Conservation (phyloP, 345 rosid species). For the Lumnitzera racemosa region DNA sequence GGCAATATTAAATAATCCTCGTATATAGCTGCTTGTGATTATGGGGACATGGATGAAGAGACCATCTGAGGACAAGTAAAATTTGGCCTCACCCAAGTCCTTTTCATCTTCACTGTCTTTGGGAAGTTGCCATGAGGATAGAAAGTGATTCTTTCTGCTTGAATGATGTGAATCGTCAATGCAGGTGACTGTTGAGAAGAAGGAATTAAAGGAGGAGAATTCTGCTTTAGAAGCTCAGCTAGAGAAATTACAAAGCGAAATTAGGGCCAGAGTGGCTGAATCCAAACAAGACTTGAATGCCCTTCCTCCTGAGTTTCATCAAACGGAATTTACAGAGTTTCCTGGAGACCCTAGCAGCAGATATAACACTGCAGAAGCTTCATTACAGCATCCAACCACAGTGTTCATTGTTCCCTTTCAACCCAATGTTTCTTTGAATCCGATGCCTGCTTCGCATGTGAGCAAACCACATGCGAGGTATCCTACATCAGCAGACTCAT, state of each 20-base stretch:
- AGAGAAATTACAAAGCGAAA: constrained; percentile 38
- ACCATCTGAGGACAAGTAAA: too few species aligned
- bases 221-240: constrained; percentile 59
- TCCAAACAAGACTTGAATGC: constrained; percentile 56
- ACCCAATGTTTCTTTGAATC: constrained; percentile 37
- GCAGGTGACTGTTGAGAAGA: constrained; percentile 73
- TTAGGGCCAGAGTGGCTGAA: constrained; percentile 31
- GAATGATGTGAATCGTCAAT: neutral
- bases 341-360: constrained; percentile 11
- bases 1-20: too few species aligned
- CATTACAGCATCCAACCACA: constrained; percentile 42
- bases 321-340: constrained; percentile 26
- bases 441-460: constrained; percentile 25
- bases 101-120: too few species aligned
- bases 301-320: constrained; percentile 38
- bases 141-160: neutral
- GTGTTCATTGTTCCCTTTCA: constrained; percentile 62
- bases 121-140: neutral
- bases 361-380: constrained; percentile 17
- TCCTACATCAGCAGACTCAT: constrained; percentile 60
- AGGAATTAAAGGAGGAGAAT: constrained; percentile 80
- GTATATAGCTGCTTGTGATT: too few species aligned
- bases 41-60: too few species aligned
- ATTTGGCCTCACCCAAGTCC: too few species aligned
- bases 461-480: constrained; percentile 92